Percentiles rank a stretch among this genome's conserved stretches.
phyloP scores from a whole-genome alignment of 2,329 filamentous ascomycete genomes.

The Chalara sp. region DNA sequence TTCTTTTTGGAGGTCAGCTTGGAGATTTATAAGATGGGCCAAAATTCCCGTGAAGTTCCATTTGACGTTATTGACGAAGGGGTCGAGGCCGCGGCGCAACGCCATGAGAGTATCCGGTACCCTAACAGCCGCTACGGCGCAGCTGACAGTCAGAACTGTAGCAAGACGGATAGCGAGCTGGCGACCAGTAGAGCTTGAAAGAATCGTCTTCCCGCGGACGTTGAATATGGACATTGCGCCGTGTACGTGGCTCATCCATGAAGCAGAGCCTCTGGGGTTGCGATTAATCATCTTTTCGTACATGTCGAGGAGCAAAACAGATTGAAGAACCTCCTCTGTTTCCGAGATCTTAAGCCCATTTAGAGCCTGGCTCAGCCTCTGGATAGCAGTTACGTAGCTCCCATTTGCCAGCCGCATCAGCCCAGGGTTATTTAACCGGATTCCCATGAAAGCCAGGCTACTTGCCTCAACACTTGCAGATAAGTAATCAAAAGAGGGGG shows the following conservation, averaged over 20 bases:
- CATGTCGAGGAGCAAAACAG: conserved; percentile 9
- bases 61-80: background rate
- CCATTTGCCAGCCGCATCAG: conserved; percentile 1
- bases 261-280: too few relatives aligned
- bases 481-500: background rate
- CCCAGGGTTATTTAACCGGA: conserved; percentile 1
- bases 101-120: background rate
- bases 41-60: background rate
- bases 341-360: background rate
- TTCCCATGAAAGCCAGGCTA: conserved; percentile 9
- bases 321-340: conserved; percentile 5
- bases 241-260: background rate
- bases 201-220: background rate
- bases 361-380: conserved; percentile 3
- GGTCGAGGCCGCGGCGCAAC: background rate
- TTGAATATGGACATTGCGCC: background rate
- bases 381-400: conserved; percentile 3
- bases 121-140: background rate
- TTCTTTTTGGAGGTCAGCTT: background rate
- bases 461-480: conserved; percentile 4
- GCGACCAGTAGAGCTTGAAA: background rate
- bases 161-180: background rate
- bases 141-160: background rate
- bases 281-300: conserved; percentile 6
- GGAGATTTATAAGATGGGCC: background rate